Evolutionary conservation across 2,329 filamentous ascomycete species (phyloP).

Genomic region (Ceratocystis papillata): DNA sequence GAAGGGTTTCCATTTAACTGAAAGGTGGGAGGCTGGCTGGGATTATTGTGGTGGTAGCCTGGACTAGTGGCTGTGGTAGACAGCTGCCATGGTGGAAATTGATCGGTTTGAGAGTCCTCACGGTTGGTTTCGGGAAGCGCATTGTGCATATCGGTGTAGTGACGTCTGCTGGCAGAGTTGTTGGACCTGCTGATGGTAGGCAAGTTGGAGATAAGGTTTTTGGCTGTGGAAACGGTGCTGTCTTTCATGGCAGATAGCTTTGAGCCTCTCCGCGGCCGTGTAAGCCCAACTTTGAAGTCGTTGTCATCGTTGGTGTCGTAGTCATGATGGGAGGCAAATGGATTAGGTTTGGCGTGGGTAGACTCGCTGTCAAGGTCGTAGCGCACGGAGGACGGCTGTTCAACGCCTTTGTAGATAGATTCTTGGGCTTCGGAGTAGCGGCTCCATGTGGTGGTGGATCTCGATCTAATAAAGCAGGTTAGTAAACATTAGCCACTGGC

Average conservation of each 20-base stretch:
- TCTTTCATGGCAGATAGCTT: slow-evolving; percentile 58
- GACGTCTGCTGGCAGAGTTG: slow-evolving; percentile 14
- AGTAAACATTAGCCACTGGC: not conserved
- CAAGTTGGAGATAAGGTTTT: slow-evolving; percentile 22
- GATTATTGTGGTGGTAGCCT: not conserved
- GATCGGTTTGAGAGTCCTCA: not conserved
- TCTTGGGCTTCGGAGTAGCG: slow-evolving; percentile 19
- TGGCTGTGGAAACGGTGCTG: slow-evolving; percentile 20
- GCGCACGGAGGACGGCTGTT: slow-evolving; percentile 18
- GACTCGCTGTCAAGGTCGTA: slow-evolving; percentile 17
- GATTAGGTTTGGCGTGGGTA: not conserved
- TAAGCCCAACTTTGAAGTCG: slow-evolving; percentile 61
- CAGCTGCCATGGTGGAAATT: slow-evolving; percentile 17
- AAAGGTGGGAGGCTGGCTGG: not conserved
- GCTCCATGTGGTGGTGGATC: slow-evolving; percentile 19
- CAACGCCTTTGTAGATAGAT: slow-evolving; percentile 5
- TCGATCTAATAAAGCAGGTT: slow-evolving; percentile 1
- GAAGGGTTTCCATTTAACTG: not conserved
- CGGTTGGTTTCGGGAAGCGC: slow-evolving; percentile 18
- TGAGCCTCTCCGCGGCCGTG: slow-evolving; percentile 67
- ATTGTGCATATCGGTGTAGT: slow-evolving; percentile 20
- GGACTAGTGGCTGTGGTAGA: not conserved
- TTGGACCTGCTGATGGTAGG: slow-evolving; percentile 18
- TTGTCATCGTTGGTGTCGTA: slow-evolving; percentile 3
- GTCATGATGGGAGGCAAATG: slow-evolving; percentile 19